Percentiles rank a stretch among this genome's conserved stretches.
phyloP scores from a whole-genome alignment of 768 basidiomycete species.

The Tricholoma saponaceum region DNA sequence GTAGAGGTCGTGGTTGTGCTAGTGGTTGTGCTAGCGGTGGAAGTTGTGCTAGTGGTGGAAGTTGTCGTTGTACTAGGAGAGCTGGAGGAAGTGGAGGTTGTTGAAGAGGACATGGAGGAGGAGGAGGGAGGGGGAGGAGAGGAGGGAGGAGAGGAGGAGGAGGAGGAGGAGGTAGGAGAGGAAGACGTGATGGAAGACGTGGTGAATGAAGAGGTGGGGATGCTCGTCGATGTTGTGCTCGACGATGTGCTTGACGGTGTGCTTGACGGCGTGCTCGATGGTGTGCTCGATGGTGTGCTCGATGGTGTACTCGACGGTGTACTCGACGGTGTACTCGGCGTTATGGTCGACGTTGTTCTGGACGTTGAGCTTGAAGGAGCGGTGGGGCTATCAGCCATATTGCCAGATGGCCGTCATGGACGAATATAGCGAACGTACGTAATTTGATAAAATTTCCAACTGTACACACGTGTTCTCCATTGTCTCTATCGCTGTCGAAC shows the following conservation, averaged over 20 bases:
- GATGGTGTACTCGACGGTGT: neutral
- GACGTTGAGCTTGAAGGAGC: slow-evolving; percentile 2
- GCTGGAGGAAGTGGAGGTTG: slow-evolving; percentile 9
- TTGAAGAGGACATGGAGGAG: slow-evolving; percentile 1
- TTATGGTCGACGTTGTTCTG: neutral
- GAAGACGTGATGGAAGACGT: slow-evolving; percentile 7
- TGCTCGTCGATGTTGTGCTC: neutral
- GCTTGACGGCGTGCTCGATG: neutral
- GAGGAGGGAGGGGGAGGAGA: slow-evolving; percentile 8
- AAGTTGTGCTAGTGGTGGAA: slow-evolving; percentile 17
- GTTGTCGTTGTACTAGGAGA: slow-evolving; percentile 18
- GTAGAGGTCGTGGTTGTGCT: slow-evolving; percentile 17
- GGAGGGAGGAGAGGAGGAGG: slow-evolving; percentile 11
- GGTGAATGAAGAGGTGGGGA: slow-evolving; percentile 12
- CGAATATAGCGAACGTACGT: slow-evolving; percentile 3
- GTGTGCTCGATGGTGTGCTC: slow-evolving; percentile 2
- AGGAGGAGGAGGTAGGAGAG: slow-evolving; percentile 11
- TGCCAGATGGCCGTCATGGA: slow-evolving; percentile 4
- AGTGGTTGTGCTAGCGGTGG: slow-evolving; percentile 21
- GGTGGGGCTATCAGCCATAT: slow-evolving; percentile 13
- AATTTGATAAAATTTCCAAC: neutral
- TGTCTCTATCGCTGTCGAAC: neutral
- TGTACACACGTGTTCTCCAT: neutral
- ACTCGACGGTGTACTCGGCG: neutral
- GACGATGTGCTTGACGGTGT: neutral